Evolutionary conservation across 176 grass and related monocot genomes (phyloP), one percentile per base, ranked within the genome.

Genomic region (Areca catechu): DNA sequence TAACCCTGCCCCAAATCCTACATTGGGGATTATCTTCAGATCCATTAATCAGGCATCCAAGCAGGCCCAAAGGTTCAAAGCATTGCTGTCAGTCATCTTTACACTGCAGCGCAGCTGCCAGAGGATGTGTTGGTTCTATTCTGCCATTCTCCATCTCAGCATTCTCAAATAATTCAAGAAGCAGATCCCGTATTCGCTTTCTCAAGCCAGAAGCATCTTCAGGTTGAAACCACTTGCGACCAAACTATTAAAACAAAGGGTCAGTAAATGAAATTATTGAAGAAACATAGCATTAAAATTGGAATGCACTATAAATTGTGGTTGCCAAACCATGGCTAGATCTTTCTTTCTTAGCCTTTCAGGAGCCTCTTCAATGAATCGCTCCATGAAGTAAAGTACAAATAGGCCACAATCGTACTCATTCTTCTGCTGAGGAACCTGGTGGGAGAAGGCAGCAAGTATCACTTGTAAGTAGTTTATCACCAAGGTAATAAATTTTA

Each of bases 381-480:
- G 69, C 52, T 80, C 75, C 70, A 98, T 88, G 73, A 88, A 92
- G 72, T 88, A 88, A 49, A 98, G 73, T 57, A 92, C 87, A 85
- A 98, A 98, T 19, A 98, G 66, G 37, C 93, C 93, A 50, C 93
- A 98, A 66, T 98, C 93, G 50, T 75, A 98, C 22, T 85, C 83
- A 57, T 98, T 98, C 52, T 83, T 75, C 75, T 98, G 93, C 66
- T 98, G 93, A 2, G 93, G 87, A 61, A 92, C 93, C 93, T 98
- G 79, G 59, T 16, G 69, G 50, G 79, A 64, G 27, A 34, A 19
- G 50, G 48, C 16, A 64, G 60, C 24, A 20, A 25, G 2, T 43
- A 43, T 43, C 34, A 12, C 2, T 12, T 43, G 34, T 43, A 43
- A 43, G 7, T 12, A 43, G 10, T 43, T 5, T 43, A 43, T 43